Evolutionary conservation across 176 grass and related monocot genomes (phyloP).

Genomic region (Hsuehochloa calcarea): DNA sequence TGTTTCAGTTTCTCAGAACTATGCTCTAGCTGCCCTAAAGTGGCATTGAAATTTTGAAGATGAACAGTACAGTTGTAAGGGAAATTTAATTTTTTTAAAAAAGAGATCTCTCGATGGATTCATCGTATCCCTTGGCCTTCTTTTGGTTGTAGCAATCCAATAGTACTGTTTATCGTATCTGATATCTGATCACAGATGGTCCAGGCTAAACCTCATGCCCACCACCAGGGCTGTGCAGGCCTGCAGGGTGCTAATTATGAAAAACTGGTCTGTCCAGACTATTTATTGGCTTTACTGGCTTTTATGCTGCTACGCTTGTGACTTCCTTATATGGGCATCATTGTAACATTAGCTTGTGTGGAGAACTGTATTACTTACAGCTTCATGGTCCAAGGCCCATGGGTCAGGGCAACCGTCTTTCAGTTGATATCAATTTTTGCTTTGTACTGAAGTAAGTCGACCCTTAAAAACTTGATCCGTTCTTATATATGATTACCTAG

Average conservation of each 20-base stretch:
- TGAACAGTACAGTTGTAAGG: conserved; percentile 2
- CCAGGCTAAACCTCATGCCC: conserved; percentile 24
- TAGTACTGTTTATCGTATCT: conserved; percentile 30
- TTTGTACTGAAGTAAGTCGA: not conserved
- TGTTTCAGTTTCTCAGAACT: not conserved
- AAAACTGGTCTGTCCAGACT: conserved; percentile 7
- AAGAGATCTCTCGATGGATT: not conserved
- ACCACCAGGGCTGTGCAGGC: not conserved
- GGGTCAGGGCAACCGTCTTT: not conserved
- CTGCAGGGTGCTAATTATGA: conserved; percentile 20
- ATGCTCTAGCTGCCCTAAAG: not conserved
- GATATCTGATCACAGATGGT: conserved; percentile 26
- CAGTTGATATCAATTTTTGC: not conserved
- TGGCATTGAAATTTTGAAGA: not conserved
- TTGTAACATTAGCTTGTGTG: not conserved
- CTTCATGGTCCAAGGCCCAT: not conserved
- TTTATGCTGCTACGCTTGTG: conserved; percentile 7
- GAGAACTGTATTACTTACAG: not conserved
- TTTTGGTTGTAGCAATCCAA: conserved; percentile 37
- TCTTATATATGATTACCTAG: not conserved
- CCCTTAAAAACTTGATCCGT: not conserved
- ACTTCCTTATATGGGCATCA: conserved; percentile 2
- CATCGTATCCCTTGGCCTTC: conserved; percentile 34
- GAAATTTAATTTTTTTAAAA: no score
- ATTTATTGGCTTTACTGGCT: not conserved